Evolutionary conservation across 148 eudicot species (phyloP).

Genomic region (Pharnaceum exiguum): DNA sequence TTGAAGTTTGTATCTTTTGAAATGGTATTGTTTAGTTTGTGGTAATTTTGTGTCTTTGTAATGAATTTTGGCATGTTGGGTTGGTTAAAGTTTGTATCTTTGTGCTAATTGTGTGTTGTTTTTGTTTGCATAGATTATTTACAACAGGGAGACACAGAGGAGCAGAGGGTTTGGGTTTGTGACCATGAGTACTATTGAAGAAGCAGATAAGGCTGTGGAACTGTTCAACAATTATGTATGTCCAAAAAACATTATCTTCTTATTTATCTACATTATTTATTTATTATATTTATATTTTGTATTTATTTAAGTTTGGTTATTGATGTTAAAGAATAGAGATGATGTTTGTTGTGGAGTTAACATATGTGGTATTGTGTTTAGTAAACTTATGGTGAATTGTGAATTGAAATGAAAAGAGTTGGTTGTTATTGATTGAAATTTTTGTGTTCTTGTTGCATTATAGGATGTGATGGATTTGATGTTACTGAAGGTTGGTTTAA

Average conservation of each 20-base stretch:
- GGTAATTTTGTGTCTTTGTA: too few species aligned
- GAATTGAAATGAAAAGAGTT: too few species aligned
- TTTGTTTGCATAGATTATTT: conserved; percentile 40
- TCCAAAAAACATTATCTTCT: too few species aligned
- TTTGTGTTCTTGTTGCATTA: too few species aligned
- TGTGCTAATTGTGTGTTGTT: not conserved
- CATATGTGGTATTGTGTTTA: not conserved
- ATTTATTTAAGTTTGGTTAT: too few species aligned
- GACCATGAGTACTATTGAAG: conserved; percentile 89
- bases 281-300: too few species aligned
- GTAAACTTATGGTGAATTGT: too few species aligned
- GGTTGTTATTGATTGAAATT: not conserved
- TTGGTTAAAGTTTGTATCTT: not conserved
- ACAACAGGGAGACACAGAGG: conserved; percentile 81
- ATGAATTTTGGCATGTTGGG: not conserved
- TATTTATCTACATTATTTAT: too few species aligned
- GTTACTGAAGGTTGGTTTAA: not conserved
- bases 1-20: too few species aligned
- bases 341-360: not conserved
- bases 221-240: conserved; percentile 73
- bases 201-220: conserved; percentile 80
- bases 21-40: too few species aligned
- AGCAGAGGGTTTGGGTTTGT: conserved; percentile 95
- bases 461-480: not conserved
- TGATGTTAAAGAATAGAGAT: not conserved